Base-by-base conservation (phyloP, 1,284 basidiomycete genomes). In the Sporisorium scitamineum region DNA sequence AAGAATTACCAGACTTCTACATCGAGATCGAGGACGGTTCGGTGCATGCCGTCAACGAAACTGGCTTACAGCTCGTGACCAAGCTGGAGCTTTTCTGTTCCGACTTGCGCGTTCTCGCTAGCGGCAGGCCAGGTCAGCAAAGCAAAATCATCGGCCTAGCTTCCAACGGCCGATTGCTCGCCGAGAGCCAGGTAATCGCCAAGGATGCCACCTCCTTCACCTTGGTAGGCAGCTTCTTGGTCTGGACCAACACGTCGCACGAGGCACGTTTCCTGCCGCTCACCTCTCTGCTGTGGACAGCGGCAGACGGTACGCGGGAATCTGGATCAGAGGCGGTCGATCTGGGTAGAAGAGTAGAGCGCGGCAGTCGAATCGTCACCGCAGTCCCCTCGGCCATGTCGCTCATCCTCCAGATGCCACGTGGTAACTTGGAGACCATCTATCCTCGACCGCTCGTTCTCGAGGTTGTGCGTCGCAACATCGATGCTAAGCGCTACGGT, bases 391-490 rank as follows among this genome's bases (percentile, higher is more conserved):
- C 76, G 70, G 88, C 90, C 9, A 98, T 97, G 93, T 91, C 81
- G 20, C 67, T 85, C 13, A 74, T 99, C 1, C 87, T 99, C 14
- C 97, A 99, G 87, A 99, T 99, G 95, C 97, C 96, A 0, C 88
- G 97, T 76, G 97, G 97, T 0, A 99, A 99, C 86, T 85, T 99
- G 59, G 97, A 99, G 87, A 97, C 94, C 0, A 92, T 99, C 61
- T 94, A 92, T 80, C 97, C 97, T 1, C 88, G 97, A 34, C 93
- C 96, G 1, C 87, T 99, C 69, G 95, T 98, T 3, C 90, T 97
- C 86, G 90, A 92, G 52, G 80, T 82, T 2, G 80, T 85, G 11
- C 79, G 80, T 7, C 62, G 66, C 31, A 69, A 76, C 48, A 63
- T 85, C 29, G 76, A 84, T 45, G 57, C 67, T 6, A 56, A 62